A percentile compares a stretch with the other conserved stretches of the same genome.
phyloP scores from a whole-genome alignment of 2,329 filamentous ascomycete species.

The Aspergillus piperis region DNA sequence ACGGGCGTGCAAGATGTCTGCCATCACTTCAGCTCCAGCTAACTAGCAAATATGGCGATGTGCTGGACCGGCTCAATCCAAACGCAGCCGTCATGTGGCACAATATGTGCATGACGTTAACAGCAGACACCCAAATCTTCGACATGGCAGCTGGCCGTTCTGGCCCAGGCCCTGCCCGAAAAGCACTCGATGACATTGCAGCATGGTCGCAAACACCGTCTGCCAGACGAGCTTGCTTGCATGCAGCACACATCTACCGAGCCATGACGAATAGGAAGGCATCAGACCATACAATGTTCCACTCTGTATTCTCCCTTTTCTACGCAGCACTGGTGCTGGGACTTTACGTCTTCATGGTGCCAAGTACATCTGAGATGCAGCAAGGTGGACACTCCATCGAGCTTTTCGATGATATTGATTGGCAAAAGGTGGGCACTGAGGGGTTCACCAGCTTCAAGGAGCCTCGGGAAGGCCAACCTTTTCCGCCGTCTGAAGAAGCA shows the following conservation, averaged over 20 bases:
- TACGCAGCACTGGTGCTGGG: constrained; percentile 54
- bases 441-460: constrained; percentile 48
- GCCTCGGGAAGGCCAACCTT: constrained; percentile 30
- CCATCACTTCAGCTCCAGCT: constrained; percentile 36
- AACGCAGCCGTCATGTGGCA: constrained; percentile 57
- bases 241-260: constrained; percentile 56
- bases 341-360: constrained; percentile 54
- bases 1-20: constrained; percentile 47
- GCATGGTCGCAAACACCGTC: constrained; percentile 54
- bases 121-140: constrained; percentile 55
- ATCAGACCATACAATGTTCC: constrained; percentile 55
- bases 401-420: constrained; percentile 53
- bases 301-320: constrained; percentile 54
- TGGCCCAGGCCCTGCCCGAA: constrained; percentile 49
- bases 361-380: constrained; percentile 26
- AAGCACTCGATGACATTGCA: constrained; percentile 54
- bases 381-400: constrained; percentile 41
- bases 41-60: constrained; percentile 41
- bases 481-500: constrained; percentile 34
- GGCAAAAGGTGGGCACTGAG: constrained; percentile 49
- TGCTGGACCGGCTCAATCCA: constrained; percentile 47
- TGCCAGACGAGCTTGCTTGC: constrained; percentile 53
- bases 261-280: constrained; percentile 54
- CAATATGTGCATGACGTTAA: constrained; percentile 54
- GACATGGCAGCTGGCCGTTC: constrained; percentile 55